Base-by-base conservation (phyloP, 176 grass and related monocot genomes). In the Thinopyrum elongatum region DNA sequence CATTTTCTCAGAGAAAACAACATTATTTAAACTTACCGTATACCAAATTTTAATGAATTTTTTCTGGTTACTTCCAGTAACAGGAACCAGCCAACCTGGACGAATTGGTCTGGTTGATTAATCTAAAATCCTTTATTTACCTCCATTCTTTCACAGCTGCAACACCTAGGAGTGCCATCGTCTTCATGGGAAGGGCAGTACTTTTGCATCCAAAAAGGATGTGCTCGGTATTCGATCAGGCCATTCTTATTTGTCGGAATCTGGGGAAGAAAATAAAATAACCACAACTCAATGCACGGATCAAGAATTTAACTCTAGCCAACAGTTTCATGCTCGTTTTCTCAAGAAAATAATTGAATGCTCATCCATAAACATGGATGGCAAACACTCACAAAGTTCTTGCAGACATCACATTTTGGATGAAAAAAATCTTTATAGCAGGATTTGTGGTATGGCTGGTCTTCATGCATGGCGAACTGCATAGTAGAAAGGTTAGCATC, bases 111-210 rank as follows among this genome's bases (percentile, higher is more conserved):
- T 86, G 78, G 27, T 71, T 78, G 51, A 31, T 25, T 31, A 13
- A 90, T 77, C 31, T 53, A 83, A 71, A 73, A 86, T 10, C 35
- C 5, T 83, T 39, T 36, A 83, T 85, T 80, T 34, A 99, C 97
- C 97, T 99, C 94, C 94, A 99, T 92, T 84, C 94, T 77, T 89
- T 99, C 97, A 88, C 97, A 99, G 75, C 97, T 96, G 85, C 97
- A 99, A 42, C 97, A 99, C 73, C 90, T 92, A 57, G 92, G 94
- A 88, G 97, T 99, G 68, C 84, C 86, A 82, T 99, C 97, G 74
- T 87, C 55, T 90, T 96, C 94, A 77, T 99, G 97, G 67, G 85
- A 89, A 70, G 97, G 97, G 31, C 97, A 99, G 76, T 99, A 99
- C 86, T 92, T 94, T 44, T 96, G 94, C 79, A 84, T 86, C 97